Base-by-base conservation (phyloP, 257 asterid species). In the Solanum pimpinellifolium region DNA sequence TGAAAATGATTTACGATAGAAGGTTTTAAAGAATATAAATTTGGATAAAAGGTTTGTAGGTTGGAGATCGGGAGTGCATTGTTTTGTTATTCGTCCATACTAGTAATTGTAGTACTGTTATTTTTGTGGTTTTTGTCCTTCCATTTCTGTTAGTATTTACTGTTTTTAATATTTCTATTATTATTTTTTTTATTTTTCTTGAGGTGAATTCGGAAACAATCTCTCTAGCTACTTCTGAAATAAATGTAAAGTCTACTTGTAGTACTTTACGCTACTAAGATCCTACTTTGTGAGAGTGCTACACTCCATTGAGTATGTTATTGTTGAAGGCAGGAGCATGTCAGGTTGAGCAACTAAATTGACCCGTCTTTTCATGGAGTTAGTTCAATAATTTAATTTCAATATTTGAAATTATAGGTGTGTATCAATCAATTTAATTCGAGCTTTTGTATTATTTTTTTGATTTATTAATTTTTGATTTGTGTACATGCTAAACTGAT, bases 341-440 rank as follows among this genome's bases (percentile, higher is more conserved):
- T 18, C 2, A 9, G 21, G 62, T 52, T 18, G n/a, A 52, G n/a
- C n/a, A 52, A 6, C 2, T 52, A 23, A 23, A 52, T 52, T 52
- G 62, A 52, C 11, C n/a, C 10, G 4, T 52, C 62, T 52, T 6
- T 52, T 0, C 4, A 52, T 52, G 23, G n/a, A 16, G 62, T 52
- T 52, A 9, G 62, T 52, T 52, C n/a, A 52, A 52, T 6, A 4
- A 0, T 52, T 52, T 4, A 52, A 52, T 16, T 52, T 52, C 4
- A 21, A 18, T 52, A 52, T n/a, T 52, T 52, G 62, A 16, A 52
- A 52, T 52, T 52, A 52, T 9, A 23, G n/a, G 8, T 52, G 62
- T 5, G 62, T 2, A 18, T 52, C 2, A 23, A 52, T 52, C 1
- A 2, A 15, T 52, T 52, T 0, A 23, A 52, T 52, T 0, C 2